Conservation (phyloP, 495 filamentous ascomycete species). For the Gamarada debralockiae region DNA sequence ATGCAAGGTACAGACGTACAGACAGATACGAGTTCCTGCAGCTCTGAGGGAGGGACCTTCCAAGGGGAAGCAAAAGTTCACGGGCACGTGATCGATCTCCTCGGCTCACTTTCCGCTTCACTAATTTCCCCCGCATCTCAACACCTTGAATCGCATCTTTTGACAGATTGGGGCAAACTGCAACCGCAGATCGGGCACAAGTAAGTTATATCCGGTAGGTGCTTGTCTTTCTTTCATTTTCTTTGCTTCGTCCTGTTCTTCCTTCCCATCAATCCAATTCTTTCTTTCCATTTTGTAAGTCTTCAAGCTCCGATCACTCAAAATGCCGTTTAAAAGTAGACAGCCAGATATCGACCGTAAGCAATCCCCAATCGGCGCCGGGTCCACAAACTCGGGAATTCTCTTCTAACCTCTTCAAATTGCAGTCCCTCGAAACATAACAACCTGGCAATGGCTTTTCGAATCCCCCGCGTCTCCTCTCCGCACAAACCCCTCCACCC, state of each 20-base stretch:
- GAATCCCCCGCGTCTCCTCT: slow-evolving; percentile 46
- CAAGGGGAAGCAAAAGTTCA: too few species aligned
- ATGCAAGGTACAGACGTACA: too few species aligned
- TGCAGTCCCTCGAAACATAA: slow-evolving; percentile 46
- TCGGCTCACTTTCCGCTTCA: too few species aligned
- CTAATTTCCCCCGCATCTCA: too few species aligned
- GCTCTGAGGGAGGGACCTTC: too few species aligned
- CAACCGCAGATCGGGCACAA: neutral
- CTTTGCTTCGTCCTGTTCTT: neutral
- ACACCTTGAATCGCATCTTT: neutral
- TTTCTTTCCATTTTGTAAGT: neutral
- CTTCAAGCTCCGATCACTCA: neutral
- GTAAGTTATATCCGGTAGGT: neutral
- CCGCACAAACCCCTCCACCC: slow-evolving; percentile 26
- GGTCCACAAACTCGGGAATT: neutral
- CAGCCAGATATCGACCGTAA: slow-evolving; percentile 19
- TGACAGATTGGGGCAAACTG: neutral
- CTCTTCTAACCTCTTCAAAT: neutral
- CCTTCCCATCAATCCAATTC: neutral
- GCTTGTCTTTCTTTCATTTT: neutral
- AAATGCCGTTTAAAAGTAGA: slow-evolving; percentile 19
- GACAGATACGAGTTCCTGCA: too few species aligned
- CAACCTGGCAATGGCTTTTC: slow-evolving; percentile 60
- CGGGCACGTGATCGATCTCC: too few species aligned
- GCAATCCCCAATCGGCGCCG: neutral